phyloP scores from a whole-genome alignment of 805 yeast genomes.

The Wickerhamiella azyma region DNA sequence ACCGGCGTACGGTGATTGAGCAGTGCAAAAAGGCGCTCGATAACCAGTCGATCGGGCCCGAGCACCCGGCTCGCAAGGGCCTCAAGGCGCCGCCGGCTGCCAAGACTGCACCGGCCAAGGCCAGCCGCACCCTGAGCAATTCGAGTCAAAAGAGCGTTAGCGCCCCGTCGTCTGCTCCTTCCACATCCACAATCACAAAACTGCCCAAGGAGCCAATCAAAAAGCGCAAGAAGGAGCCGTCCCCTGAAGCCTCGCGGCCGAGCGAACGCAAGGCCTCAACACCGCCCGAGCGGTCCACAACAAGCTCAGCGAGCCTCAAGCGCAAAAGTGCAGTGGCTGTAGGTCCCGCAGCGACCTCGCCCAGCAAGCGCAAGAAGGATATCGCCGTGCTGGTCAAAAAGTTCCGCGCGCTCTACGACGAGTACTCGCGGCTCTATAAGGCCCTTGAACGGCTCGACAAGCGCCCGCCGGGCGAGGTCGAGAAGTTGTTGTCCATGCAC shows the following conservation, averaged over 20 bases:
- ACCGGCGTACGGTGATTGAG: constrained; percentile 23
- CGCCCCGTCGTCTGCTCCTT: constrained; percentile 6
- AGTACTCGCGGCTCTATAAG: constrained; percentile 36
- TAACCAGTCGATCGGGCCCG: neutral
- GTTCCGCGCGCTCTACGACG: constrained; percentile 36
- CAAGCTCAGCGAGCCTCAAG: neutral
- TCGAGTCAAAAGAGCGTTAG: constrained; percentile 17
- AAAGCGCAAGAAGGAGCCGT: constrained; percentile 8
- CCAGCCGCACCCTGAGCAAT: constrained; percentile 20
- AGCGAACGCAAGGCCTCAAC: neutral
- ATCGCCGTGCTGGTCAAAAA: constrained; percentile 30
- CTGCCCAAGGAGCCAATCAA: constrained; percentile 7
- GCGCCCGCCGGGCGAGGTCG: constrained; percentile 24
- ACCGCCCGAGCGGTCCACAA: neutral
- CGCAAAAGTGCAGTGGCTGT: neutral
- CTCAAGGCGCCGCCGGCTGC: constrained; percentile 21
- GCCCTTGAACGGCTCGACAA: constrained; percentile 16
- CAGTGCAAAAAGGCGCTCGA: constrained; percentile 6
- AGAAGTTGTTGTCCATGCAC: constrained; percentile 37
- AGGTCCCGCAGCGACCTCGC: too few species aligned
- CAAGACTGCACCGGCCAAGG: constrained; percentile 20
- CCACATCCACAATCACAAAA: constrained; percentile 8
- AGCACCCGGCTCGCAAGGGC: constrained; percentile 19
- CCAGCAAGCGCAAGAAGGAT: constrained; percentile 9
- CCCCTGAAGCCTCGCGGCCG: neutral